phyloP scores from a whole-genome alignment of 768 basidiomycete species.

The Lentinula guzmanii region DNA sequence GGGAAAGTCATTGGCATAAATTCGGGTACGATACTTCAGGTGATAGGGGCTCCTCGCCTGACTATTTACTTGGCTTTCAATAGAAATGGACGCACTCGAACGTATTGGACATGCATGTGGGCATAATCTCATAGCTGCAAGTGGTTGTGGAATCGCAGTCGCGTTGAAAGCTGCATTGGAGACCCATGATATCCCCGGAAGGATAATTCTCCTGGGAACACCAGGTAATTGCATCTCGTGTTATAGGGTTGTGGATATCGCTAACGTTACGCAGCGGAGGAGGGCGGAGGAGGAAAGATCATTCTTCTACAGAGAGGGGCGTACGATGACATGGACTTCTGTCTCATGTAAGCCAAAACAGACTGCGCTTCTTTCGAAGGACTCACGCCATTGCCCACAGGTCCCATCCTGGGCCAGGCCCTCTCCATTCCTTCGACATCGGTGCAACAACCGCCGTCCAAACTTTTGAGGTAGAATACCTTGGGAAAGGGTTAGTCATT shows the following conservation, averaged over 20 bases:
- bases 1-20: constrained; percentile 73
- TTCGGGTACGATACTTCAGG: constrained; percentile 43
- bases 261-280: constrained; percentile 52
- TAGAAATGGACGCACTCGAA: constrained; percentile 42
- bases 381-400: constrained; percentile 24
- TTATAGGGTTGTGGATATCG: constrained; percentile 5
- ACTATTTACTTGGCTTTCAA: not conserved
- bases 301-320: constrained; percentile 68
- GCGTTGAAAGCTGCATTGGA: constrained; percentile 66
- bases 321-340: constrained; percentile 77
- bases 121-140: constrained; percentile 78
- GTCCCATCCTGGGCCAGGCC: constrained; percentile 69
- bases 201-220: constrained; percentile 70
- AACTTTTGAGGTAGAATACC: constrained; percentile 61
- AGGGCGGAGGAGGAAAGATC: constrained; percentile 73
- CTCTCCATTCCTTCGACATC: constrained; percentile 40
- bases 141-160: constrained; percentile 69
- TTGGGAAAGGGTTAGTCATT: constrained; percentile 59
- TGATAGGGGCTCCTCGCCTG: not conserved
- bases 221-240: constrained; percentile 39
- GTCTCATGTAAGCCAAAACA: constrained; percentile 52
- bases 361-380: not conserved
- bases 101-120: constrained; percentile 45
- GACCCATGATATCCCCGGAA: constrained; percentile 58
- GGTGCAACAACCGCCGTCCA: constrained; percentile 61